Evolutionary conservation across 2,329 filamentous ascomycete species (phyloP), one percentile per base, ranked within the genome.

Genomic region (Ophiostoma quercus): DNA sequence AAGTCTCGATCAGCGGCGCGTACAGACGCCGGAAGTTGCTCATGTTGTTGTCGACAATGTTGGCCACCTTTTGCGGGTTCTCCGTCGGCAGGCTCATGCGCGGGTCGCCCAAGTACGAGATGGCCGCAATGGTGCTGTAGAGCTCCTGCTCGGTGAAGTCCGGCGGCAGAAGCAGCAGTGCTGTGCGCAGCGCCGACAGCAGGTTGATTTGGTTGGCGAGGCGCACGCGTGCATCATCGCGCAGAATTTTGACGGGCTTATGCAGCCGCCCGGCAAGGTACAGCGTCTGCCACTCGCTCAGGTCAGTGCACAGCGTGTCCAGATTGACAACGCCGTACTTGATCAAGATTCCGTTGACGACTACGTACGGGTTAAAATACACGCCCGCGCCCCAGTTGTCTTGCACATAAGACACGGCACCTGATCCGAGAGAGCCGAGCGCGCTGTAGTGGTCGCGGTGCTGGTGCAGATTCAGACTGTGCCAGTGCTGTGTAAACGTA

Each of bases 321-420:
- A 98, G 86, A 76, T 96, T 97, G 62, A 97, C 96, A 29, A 99
- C 95, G 25, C 94, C 95, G 76, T 99, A 99, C 80, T 99, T 99
- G 79, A 99, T 95, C 76, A 98, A 84, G 72, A 93, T 96, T 57
- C 95, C 96, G 76, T 98, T 97, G 72, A 98, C 89, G 2, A 91
- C 94, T 67, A 99, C 88, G 78, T 94, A 97, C 0, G 95, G 94
- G 76, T 99, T 97, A 82, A 97, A 99, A 80, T 99, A 99, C 54
- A 97, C 92, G 7, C 95, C 96, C 0, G 95, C 95, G 60, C 95
- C 95, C 82, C 91, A 92, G 73, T 84, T 86, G 76, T 98, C 92
- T 79, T 99, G 94, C 25, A 97, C 88, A 69, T 88, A 85, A 16
- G 92, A 93, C 22, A 98, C 92, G 3, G 92, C 85, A 39, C 88